Evolutionary conservation across 1,139 yeast species (phyloP), one percentile per base, ranked within the genome.

Genomic region (Pichia norvegensis): DNA sequence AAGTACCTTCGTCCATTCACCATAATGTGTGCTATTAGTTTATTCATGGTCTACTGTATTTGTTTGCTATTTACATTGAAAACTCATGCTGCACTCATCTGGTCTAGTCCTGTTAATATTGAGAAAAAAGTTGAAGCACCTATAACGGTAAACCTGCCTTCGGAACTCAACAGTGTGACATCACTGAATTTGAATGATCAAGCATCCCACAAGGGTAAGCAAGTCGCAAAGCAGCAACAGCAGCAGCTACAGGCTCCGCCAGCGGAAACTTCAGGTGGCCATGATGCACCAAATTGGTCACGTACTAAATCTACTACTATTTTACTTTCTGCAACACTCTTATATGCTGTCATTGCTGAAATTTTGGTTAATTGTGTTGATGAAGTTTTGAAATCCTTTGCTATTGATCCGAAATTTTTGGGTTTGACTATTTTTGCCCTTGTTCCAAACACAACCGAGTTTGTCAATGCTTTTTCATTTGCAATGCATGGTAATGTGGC

Each of bases 261-360:
- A 36, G 46, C 40, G 17, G 48, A 51, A 11, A 38, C 50, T 25
- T 52, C 66, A 11, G 83, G 85, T 4, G 95, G 95, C 0, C 98
- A 92, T 56, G 97, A 90, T 63, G 95, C 97, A 0, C 97, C 98
- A 38, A 92, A 92, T 61, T 92, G 99, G 99, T 83, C 95, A 13
- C 73, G 94, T 56, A 69, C 72, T 17, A 90, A 90, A 64, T 85
- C 96, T 4, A 76, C 95, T 0, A 76, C 84, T n/a, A 90, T 92
- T 41, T 70, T 92, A 43, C 69, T 92, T 14, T 76, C 85, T 4
- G 95, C 98, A 0, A 92, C 98, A 0, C 55, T 90, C 13, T 67
- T 88, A 35, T 92, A 92, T 64, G 97, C 98, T 0, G 67, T 88
- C 22, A 90, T 92, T 58, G 98, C 99, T 1, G 98, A 92, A 63